Evolutionary conservation across 2,329 filamentous ascomycete species (phyloP).

Genomic region (Ophiostoma novo-ulmi): DNA sequence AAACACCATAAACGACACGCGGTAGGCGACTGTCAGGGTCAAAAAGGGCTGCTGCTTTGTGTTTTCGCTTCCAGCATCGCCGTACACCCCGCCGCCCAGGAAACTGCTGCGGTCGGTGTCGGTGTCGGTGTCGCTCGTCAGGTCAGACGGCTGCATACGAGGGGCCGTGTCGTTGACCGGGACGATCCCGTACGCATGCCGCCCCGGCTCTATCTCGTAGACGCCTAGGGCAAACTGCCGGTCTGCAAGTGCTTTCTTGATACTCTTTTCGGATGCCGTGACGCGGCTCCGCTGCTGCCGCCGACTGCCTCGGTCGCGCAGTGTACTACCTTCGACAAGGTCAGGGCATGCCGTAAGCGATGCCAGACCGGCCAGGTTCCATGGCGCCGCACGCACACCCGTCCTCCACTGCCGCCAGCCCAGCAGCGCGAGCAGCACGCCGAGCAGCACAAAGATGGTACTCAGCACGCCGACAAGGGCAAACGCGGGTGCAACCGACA

Average conservation of each 20-base stretch:
- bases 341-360: slow-evolving; percentile 34
- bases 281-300: slow-evolving; percentile 20
- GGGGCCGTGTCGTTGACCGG: slow-evolving; percentile 29
- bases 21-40: slow-evolving; percentile 36
- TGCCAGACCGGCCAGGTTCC: slow-evolving; percentile 38
- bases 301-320: not conserved
- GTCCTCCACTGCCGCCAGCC: slow-evolving; percentile 33
- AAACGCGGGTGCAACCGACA: slow-evolving; percentile 33
- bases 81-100: not conserved
- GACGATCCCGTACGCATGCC: slow-evolving; percentile 35
- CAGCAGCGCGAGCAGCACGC: slow-evolving; percentile 31
- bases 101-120: not conserved
- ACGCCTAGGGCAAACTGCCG: slow-evolving; percentile 33
- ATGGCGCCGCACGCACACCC: slow-evolving; percentile 39
- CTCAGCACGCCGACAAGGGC: slow-evolving; percentile 35
- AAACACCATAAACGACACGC: slow-evolving; percentile 34
- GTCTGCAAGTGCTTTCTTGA: slow-evolving; percentile 28
- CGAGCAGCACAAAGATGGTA: slow-evolving; percentile 33
- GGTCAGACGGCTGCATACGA: not conserved
- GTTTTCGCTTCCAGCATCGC: not conserved
- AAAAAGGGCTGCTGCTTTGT: slow-evolving; percentile 33
- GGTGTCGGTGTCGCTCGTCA: not conserved
- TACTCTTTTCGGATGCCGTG: slow-evolving; percentile 27
- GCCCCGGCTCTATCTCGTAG: slow-evolving; percentile 29
- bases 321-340: slow-evolving; percentile 27